Percentiles rank a stretch among this genome's conserved stretches.
Conservation (phyloP, 78 protist species). For the Dictyostelium firmibasis region DNA sequence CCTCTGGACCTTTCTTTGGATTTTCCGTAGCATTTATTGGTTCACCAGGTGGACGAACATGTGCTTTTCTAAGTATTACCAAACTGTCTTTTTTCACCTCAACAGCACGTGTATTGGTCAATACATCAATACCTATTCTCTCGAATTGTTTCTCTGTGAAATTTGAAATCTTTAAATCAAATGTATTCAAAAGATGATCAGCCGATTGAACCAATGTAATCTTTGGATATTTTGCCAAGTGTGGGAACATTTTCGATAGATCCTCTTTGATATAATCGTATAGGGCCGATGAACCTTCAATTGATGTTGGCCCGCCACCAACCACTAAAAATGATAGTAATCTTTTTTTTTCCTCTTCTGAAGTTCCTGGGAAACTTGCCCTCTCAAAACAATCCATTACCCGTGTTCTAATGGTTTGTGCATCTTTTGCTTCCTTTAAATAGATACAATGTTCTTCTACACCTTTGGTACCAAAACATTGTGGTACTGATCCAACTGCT, state of each 20-base stretch:
- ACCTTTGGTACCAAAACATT: constrained; percentile 87
- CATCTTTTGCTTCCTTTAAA: constrained; percentile 84
- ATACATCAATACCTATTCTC: constrained; percentile 28
- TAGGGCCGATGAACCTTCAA: constrained; percentile 57
- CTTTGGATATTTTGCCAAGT: constrained; percentile 21
- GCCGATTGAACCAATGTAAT: constrained; percentile 75
- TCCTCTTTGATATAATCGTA: constrained; percentile 47
- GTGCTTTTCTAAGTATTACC: constrained; percentile 17
- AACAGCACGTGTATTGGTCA: constrained; percentile 33
- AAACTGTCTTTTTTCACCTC: constrained; percentile 6
- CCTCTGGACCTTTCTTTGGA: neutral
- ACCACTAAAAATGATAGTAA: constrained; percentile 79
- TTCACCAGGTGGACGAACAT: neutral
- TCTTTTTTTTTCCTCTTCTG: constrained; percentile 37
- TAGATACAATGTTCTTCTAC: constrained; percentile 83
- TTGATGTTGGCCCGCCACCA: constrained; percentile 95
- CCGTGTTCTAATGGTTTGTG: constrained; percentile 58
- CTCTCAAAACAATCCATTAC: constrained; percentile 85
- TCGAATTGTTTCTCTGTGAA: constrained; percentile 75
- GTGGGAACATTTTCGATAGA: constrained; percentile 42
- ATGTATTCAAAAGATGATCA: constrained; percentile 82
- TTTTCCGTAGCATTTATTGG: neutral
- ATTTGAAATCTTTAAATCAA: constrained; percentile 64
- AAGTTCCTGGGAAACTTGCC: constrained; percentile 76
- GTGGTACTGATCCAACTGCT: constrained; percentile 85